phyloP scores from a whole-genome alignment of 306 rosid genomes.

The Mimosa pudica region DNA sequence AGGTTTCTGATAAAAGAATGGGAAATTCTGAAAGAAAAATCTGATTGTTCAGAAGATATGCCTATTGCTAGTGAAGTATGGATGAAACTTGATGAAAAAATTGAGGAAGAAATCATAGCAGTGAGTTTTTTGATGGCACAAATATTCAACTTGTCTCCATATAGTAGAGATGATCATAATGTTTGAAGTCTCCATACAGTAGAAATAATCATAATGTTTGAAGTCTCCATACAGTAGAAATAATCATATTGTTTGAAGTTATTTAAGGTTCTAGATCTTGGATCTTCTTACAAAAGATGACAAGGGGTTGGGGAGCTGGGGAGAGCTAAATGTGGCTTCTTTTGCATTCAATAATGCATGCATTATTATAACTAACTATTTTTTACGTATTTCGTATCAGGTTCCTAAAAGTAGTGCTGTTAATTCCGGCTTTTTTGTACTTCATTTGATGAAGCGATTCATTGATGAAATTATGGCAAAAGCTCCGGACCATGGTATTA shows the following conservation, averaged over 20 bases:
- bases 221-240: too few species aligned
- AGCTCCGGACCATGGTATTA: constrained; percentile 70
- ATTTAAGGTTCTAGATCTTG: neutral
- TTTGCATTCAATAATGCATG: neutral
- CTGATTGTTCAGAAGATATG: neutral
- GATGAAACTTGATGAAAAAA: constrained; percentile 2
- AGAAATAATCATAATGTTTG: too few species aligned
- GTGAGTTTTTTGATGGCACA: neutral
- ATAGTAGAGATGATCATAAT: neutral
- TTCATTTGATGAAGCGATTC: constrained; percentile 83
- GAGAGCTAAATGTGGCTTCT: neutral
- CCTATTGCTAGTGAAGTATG: neutral
- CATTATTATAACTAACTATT: neutral
- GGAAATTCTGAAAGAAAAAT: neutral
- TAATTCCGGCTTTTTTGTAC: constrained; percentile 92
- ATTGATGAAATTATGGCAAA: constrained; percentile 44
- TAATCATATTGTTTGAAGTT: too few species aligned
- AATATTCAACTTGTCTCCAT: too few species aligned
- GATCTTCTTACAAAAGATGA: neutral
- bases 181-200: neutral
- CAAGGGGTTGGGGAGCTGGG: neutral
- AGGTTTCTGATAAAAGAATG: constrained; percentile 16
- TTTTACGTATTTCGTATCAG: constrained; percentile 39
- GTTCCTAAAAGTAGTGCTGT: constrained; percentile 82
- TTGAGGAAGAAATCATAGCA: neutral